Evolutionary conservation across 768 basidiomycete species (phyloP).

Genomic region (Auricularia sp.): DNA sequence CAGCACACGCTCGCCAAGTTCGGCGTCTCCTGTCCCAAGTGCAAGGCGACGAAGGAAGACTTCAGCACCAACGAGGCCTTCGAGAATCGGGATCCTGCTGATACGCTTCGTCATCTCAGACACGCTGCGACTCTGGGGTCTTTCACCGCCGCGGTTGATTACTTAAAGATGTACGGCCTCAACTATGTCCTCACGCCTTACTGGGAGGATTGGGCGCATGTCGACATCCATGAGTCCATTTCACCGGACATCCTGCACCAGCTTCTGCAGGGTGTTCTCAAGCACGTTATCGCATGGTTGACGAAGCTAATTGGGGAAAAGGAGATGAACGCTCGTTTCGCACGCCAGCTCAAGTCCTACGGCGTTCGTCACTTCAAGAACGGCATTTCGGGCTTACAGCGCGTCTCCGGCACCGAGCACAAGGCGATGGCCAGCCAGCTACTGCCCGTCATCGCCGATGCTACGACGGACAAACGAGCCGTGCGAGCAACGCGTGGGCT

Average conservation of each 20-base stretch:
- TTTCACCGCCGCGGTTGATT: not conserved
- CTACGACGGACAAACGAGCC: not conserved
- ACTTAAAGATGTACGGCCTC: not conserved
- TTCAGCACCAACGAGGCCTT: constrained; percentile 5
- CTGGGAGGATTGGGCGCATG: constrained; percentile 10
- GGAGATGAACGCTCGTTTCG: constrained; percentile 20
- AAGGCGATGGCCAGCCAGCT: constrained; percentile 8
- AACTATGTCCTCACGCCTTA: constrained; percentile 10
- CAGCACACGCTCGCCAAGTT: constrained; percentile 12
- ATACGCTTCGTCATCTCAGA: not conserved
- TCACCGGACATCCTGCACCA: constrained; percentile 16
- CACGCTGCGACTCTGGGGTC: not conserved
- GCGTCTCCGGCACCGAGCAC: constrained; percentile 9
- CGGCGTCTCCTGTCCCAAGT: constrained; percentile 15
- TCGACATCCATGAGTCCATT: constrained; percentile 12
- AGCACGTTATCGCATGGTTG: constrained; percentile 9
- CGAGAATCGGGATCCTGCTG: not conserved
- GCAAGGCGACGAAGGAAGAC: constrained; percentile 6
- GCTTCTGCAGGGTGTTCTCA: constrained; percentile 11
- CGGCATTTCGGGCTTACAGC: constrained; percentile 7
- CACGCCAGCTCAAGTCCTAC: constrained; percentile 4
- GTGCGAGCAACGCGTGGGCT: constrained; percentile 6
- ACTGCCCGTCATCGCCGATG: not conserved
- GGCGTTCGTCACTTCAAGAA: constrained; percentile 8
- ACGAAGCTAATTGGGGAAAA: constrained; percentile 8